Conservation (phyloP, 306 rosid genomes). For the Luffa acutangula region DNA sequence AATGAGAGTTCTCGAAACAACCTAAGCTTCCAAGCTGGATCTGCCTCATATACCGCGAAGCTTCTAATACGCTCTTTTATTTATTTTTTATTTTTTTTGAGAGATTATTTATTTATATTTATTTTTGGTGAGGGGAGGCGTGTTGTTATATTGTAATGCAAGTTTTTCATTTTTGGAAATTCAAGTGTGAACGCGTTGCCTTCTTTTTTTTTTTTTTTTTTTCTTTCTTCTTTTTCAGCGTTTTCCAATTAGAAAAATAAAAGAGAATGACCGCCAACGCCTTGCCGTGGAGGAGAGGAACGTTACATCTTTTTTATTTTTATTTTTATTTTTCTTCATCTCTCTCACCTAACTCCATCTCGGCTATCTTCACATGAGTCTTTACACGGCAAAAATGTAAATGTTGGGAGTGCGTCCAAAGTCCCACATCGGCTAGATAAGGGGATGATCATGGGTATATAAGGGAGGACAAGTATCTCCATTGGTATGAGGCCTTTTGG, state of each 20-base stretch:
- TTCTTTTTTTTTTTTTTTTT: no score
- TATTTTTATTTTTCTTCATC: neutral
- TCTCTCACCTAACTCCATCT: conserved; percentile 1
- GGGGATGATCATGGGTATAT: no score
- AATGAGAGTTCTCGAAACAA: neutral
- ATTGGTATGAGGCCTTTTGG: no score
- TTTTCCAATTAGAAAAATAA: neutral
- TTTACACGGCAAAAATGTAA: neutral
- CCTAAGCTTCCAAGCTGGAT: neutral
- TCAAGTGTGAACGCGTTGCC: neutral
- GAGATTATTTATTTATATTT: neutral
- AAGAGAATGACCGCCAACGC: neutral
- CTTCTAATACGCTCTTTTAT: neutral
- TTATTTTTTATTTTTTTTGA: no score
- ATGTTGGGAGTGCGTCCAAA: no score
- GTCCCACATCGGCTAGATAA: no score
- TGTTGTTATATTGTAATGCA: neutral
- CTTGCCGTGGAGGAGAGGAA: conserved; percentile 2
- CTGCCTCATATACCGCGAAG: neutral
- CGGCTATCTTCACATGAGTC: neutral
- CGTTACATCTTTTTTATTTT: neutral
- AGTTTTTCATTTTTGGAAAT: neutral
- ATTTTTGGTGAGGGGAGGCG: neutral
- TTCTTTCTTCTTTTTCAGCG: neutral
- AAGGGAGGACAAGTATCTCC: no score